Percentiles rank a stretch among this genome's conserved stretches.
Conservation (phyloP, 2,329 filamentous ascomycete genomes). For the Cercospora sesami region DNA sequence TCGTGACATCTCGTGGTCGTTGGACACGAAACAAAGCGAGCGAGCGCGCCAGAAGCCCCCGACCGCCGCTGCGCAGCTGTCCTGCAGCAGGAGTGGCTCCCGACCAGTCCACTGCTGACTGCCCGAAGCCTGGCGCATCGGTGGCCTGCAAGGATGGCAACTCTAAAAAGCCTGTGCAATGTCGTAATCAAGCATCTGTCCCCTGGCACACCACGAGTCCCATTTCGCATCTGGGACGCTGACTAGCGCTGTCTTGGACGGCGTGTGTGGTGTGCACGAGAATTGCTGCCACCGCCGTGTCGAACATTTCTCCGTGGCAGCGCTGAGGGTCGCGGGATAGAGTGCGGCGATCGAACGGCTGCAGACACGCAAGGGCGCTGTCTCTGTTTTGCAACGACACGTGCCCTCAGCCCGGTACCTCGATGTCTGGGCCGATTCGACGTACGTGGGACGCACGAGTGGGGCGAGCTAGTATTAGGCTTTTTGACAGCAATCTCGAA, state of each 20-base stretch:
- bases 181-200: conserved; percentile 16
- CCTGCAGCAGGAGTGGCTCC: conserved; percentile 1
- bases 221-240: background rate
- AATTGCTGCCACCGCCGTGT: background rate
- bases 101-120: conserved; percentile 7
- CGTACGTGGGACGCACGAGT: background rate
- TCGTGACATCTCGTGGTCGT: conserved; percentile 8
- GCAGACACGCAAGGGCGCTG: conserved; percentile 5
- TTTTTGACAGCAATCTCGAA: conserved; percentile 8
- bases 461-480: conserved; percentile 9
- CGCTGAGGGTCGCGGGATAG: background rate
- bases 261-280: background rate
- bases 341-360: background rate
- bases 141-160: conserved; percentile 10
- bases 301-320: background rate
- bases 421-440: conserved; percentile 10
- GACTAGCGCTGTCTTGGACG: background rate
- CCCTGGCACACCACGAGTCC: background rate
- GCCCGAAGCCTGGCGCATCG: conserved; percentile 10
- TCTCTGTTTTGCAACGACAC: conserved; percentile 11
- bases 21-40: background rate
- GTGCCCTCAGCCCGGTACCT: conserved; percentile 10
- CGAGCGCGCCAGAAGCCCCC: background rate
- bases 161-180: conserved; percentile 9
- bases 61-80: background rate